Base-by-base conservation (phyloP, 495 filamentous ascomycete species). In the Jackrogersella multiformis region DNA sequence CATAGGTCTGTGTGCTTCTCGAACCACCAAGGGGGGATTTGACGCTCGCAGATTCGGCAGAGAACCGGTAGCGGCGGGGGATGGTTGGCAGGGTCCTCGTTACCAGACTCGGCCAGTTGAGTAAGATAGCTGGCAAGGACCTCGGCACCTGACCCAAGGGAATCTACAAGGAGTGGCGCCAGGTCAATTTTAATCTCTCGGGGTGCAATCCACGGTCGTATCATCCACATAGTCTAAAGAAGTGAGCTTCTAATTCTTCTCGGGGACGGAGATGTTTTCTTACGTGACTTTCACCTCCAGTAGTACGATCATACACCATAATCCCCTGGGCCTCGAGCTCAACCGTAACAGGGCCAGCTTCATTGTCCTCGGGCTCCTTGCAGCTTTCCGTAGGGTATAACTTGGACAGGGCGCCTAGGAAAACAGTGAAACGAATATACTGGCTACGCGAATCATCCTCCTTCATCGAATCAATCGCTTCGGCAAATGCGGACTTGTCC, bases 21-120 rank as follows among this genome's bases (percentile, higher is more conserved):
- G 70, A 99, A 99, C 96, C 95, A 98, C 95, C 95, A 99, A 13
- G 95, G 93, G n/a, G 91, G 91, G 39, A 99, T 97, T 64, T 97
- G 92, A 44, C 96, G 92, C 73, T 99, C 95, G 72, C 95, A 99
- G 62, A 99, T 98, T 35, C 95, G 92, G 77, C 95, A 99, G 23
- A 99, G 85, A 7, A 98, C 90, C 0, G 94, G 93, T 5, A 88
- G 86, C 1, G 95, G 96, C 6, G 92, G 92, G n/a, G 93, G 89
- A 74, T 93, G 89, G 68, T 90, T 87, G 39, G 82, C 87, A 16
- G 92, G 90, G 73, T 97, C 94, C 32, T 90, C 91, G 28, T 88
- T 83, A 45, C 91, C 93, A 32, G 89, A 87, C 71, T 99, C 96
- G 20, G 96, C 93, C 49, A 99, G 80, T 42, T 86, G 87, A 6